Conservation (phyloP, 2,329 filamentous ascomycete species). For the Alternaria conjuncta region DNA sequence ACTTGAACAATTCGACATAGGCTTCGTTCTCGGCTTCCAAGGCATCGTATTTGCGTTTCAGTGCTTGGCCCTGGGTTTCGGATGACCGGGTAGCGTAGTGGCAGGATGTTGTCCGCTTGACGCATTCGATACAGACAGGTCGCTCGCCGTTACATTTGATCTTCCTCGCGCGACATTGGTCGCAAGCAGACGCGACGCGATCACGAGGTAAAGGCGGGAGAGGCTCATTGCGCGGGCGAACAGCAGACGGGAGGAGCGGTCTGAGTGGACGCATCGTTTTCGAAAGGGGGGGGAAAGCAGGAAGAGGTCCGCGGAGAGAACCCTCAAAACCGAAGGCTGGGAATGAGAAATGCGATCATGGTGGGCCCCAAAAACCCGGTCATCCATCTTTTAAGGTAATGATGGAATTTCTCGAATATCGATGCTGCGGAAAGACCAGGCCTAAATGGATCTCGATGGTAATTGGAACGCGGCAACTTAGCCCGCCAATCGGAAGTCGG, state of each 20-base stretch:
- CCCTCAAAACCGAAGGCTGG: not conserved
- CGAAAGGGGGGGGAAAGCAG: too few species aligned
- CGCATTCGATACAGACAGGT: constrained; percentile 7
- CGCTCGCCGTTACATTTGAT: constrained; percentile 13
- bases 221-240: constrained; percentile 5
- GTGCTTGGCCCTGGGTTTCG: constrained; percentile 12
- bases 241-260: constrained; percentile 9
- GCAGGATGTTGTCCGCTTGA: constrained; percentile 7
- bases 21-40: constrained; percentile 16
- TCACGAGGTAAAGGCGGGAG: constrained; percentile 4
- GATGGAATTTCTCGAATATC: not conserved
- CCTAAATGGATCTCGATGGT: not conserved
- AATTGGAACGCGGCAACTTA: constrained; percentile 5
- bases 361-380: not conserved
- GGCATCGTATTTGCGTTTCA: constrained; percentile 19
- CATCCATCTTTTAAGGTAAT: not conserved
- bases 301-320: too few species aligned
- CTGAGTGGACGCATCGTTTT: constrained; percentile 7
- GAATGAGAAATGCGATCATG: not conserved
- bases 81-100: constrained; percentile 6
- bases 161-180: constrained; percentile 10
- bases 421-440: not conserved
- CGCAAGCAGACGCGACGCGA: constrained; percentile 12
- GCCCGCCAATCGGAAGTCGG: not conserved
- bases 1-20: constrained; percentile 18